Conservation (phyloP, 352 stramenopile species). For the Aphanomyces astaci region DNA sequence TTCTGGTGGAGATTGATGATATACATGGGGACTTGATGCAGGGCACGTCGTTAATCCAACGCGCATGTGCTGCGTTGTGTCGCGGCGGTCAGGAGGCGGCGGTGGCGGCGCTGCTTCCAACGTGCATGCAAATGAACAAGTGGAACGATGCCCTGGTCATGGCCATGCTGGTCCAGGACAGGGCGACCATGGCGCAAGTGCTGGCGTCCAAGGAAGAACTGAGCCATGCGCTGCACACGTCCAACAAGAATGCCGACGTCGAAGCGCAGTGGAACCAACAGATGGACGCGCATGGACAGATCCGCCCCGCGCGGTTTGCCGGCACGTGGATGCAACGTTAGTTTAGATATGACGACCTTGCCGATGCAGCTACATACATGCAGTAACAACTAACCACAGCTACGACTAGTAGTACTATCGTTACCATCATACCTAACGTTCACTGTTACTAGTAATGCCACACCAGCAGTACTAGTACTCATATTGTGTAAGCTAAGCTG, state of each 20-base stretch:
- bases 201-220: slow-evolving; percentile 27
- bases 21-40: slow-evolving; percentile 25
- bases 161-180: slow-evolving; percentile 39
- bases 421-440: too few species aligned
- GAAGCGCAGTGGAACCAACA: neutral
- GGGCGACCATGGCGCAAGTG: slow-evolving; percentile 34
- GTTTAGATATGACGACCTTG: neutral
- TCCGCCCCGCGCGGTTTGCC: neutral
- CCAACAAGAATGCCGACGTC: slow-evolving; percentile 12
- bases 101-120: slow-evolving; percentile 28
- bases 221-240: slow-evolving; percentile 27
- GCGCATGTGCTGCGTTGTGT: slow-evolving; percentile 37
- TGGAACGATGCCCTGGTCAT: slow-evolving; percentile 46
- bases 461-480: too few species aligned
- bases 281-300: neutral
- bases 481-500: too few species aligned
- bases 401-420: too few species aligned
- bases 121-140: slow-evolving; percentile 25
- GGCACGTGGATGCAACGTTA: neutral
- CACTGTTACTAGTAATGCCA: too few species aligned
- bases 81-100: slow-evolving; percentile 27
- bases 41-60: slow-evolving; percentile 56
- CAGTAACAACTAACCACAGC: too few species aligned
- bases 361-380: too few species aligned
- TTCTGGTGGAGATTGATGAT: neutral